Conservation (phyloP, 208 protist genomes). For the Crithidia bombi region DNA sequence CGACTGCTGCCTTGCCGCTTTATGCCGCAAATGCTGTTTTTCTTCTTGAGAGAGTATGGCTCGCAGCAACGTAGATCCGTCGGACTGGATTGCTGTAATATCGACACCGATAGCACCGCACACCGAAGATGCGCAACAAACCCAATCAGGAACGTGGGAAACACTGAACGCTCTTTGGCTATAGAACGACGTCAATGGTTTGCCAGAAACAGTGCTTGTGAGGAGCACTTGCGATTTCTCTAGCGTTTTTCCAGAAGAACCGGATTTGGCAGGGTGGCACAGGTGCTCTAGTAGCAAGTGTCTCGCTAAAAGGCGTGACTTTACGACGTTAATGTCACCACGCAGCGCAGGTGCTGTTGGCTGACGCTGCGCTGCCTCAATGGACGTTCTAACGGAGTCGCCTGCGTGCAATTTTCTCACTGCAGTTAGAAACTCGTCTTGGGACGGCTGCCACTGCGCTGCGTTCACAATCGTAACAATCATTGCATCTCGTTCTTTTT, state of each 20-base stretch:
- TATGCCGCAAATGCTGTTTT: not conserved
- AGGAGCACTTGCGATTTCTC: constrained; percentile 11
- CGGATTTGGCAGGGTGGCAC: not conserved
- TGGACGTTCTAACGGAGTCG: constrained; percentile 19
- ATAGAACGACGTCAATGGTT: constrained; percentile 11
- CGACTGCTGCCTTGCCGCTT: not conserved
- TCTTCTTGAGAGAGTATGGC: constrained; percentile 9
- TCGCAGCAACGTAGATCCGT: not conserved
- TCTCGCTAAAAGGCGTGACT: constrained; percentile 24
- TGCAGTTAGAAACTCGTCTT: not conserved
- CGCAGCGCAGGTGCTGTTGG: not conserved
- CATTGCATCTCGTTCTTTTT: not conserved
- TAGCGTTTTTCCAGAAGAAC: too few species aligned
- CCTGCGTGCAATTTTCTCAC: constrained; percentile 1
- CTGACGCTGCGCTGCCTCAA: constrained; percentile 15
- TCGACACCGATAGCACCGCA: constrained; percentile 32
- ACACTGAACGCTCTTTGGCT: constrained; percentile 25
- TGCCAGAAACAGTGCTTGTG: constrained; percentile 7
- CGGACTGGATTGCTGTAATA: constrained; percentile 5
- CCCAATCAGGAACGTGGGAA: constrained; percentile 31
- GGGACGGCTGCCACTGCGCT: constrained; percentile 8
- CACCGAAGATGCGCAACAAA: constrained; percentile 20
- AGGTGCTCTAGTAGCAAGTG: constrained; percentile 17
- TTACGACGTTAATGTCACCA: not conserved
- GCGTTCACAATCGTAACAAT: constrained; percentile 11